These are phyloP conservation scores for Alternaria sp. DNA, from an alignment of 2,329 filamentous ascomycete genomes.

Conservation along the genomic window DNA sequence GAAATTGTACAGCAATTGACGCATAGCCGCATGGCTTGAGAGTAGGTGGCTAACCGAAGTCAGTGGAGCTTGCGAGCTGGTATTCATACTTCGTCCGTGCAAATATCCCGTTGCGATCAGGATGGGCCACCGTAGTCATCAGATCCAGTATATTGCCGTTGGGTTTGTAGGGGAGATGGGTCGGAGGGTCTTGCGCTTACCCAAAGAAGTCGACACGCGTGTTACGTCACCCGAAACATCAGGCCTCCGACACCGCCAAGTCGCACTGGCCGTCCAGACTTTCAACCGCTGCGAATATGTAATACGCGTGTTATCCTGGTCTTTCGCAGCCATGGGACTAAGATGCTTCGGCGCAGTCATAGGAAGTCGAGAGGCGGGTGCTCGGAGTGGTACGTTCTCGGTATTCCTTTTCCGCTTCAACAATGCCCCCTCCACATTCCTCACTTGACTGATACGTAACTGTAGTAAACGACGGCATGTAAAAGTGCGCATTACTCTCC, in stretches of 20 bases:
- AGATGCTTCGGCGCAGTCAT: constrained; percentile 35
- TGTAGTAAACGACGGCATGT: constrained; percentile 32
- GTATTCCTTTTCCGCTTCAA: neutral
- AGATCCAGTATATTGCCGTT: neutral
- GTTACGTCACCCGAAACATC: constrained; percentile 17
- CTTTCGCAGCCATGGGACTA: neutral
- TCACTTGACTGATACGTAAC: neutral
- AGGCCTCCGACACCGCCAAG: constrained; percentile 1
- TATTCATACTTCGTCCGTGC: neutral
- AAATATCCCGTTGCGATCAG: neutral
- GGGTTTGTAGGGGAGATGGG: neutral
- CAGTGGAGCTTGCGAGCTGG: neutral
- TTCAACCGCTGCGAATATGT: constrained; percentile 4
- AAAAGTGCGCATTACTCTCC: constrained; percentile 17
- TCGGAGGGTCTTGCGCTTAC: neutral
- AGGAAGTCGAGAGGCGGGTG: constrained; percentile 33
- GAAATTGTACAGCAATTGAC: neutral
- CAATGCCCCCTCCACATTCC: neutral
- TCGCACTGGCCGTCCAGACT: neutral
- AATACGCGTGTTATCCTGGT: constrained; percentile 20
- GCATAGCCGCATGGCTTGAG: neutral
- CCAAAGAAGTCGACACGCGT: constrained; percentile 18
- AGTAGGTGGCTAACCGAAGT: neutral
- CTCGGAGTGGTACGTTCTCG: constrained; percentile 23
- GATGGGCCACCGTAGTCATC: neutral